phyloP scores from a whole-genome alignment of 2,329 filamentous ascomycete species.

The Fusarium pilosicola region DNA sequence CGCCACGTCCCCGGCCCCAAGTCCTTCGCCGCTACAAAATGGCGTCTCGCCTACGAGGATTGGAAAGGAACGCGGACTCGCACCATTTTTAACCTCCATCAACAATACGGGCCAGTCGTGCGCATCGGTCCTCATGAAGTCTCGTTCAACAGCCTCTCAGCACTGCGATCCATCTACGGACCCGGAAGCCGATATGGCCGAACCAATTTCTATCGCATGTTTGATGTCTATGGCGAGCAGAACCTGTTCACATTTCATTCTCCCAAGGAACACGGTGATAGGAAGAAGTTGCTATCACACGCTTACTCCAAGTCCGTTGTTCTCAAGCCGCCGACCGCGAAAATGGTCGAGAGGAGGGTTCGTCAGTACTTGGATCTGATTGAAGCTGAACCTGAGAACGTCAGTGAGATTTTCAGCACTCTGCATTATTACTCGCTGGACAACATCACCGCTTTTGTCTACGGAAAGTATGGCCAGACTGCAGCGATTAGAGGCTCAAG shows the following conservation, averaged over 20 bases:
- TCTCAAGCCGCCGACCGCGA: slow-evolving; percentile 16
- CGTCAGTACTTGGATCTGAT: slow-evolving; percentile 25
- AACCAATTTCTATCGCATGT: slow-evolving; percentile 64
- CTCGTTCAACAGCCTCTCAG: slow-evolving; percentile 53
- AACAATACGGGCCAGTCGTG: slow-evolving; percentile 57
- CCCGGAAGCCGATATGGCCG: slow-evolving; percentile 61
- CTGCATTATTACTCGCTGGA: slow-evolving; percentile 33
- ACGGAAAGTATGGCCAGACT: slow-evolving; percentile 28
- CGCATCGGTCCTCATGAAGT: slow-evolving; percentile 60
- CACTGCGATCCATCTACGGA: slow-evolving; percentile 64
- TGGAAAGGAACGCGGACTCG: slow-evolving; percentile 55
- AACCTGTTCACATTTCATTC: slow-evolving; percentile 63
- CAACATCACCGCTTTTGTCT: slow-evolving; percentile 29
- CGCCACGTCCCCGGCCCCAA: slow-evolving; percentile 49
- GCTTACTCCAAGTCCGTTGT: slow-evolving; percentile 63
- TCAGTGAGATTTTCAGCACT: slow-evolving; percentile 33
- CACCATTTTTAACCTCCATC: slow-evolving; percentile 55
- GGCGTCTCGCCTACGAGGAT: slow-evolving; percentile 58
- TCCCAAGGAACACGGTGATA: slow-evolving; percentile 54
- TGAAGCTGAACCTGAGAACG: slow-evolving; percentile 1
- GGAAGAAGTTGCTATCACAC: slow-evolving; percentile 63
- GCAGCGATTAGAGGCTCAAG: slow-evolving; percentile 22
- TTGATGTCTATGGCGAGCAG: slow-evolving; percentile 61
- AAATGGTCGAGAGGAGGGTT: slow-evolving; percentile 33
- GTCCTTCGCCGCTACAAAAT: slow-evolving; percentile 54